Evolutionary conservation across 768 basidiomycete genomes (phyloP).

Genomic region (Tricholomella constricta): DNA sequence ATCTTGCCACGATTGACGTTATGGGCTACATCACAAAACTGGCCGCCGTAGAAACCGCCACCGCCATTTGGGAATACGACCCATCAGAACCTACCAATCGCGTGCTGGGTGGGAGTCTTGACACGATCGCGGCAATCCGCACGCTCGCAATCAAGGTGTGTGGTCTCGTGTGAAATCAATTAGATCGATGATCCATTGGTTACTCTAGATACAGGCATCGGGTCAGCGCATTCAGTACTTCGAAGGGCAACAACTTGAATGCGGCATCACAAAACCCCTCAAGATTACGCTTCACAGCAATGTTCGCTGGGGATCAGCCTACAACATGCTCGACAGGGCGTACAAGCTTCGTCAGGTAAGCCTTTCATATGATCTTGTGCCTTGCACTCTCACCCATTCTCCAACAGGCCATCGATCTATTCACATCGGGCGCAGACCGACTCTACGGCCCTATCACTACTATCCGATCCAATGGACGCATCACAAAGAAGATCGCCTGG

Average conservation of each 20-base stretch:
- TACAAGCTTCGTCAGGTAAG: not conserved
- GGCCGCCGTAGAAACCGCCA: not conserved
- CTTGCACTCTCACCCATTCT: not conserved
- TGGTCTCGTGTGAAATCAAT: not conserved
- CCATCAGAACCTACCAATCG: conserved; percentile 20
- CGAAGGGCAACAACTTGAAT: conserved; percentile 19
- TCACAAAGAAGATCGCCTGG: conserved; percentile 7
- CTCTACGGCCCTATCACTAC: not conserved
- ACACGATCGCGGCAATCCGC: conserved; percentile 10
- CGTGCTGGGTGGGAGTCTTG: conserved; percentile 21
- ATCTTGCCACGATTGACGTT: not conserved
- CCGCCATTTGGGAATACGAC: not conserved
- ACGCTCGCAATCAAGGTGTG: conserved; percentile 25
- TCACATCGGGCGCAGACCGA: not conserved
- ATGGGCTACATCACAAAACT: not conserved
- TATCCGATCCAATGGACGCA: conserved; percentile 13
- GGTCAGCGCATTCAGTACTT: conserved; percentile 23
- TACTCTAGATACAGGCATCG: conserved; percentile 1
- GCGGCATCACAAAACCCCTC: conserved; percentile 9
- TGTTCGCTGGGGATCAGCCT: not conserved
- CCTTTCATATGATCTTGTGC: not conserved
- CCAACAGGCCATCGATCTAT: not conserved
- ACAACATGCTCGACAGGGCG: not conserved
- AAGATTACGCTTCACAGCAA: conserved; percentile 25
- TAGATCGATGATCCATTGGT: conserved; percentile 6